phyloP scores from a whole-genome alignment of 495 filamentous ascomycete genomes.

The Penicillium diatomitis region DNA sequence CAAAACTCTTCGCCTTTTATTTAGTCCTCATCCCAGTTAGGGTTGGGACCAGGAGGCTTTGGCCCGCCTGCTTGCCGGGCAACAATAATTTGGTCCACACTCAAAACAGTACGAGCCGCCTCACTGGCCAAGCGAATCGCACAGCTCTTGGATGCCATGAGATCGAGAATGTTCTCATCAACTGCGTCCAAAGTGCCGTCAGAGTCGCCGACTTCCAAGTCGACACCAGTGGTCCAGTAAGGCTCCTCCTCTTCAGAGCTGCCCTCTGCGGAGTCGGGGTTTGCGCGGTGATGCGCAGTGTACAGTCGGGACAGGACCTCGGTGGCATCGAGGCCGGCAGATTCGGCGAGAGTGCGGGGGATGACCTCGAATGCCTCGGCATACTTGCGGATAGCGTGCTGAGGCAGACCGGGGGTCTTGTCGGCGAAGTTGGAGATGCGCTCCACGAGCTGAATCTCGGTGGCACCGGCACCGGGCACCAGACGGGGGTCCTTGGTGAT shows the following conservation, averaged over 20 bases:
- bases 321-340: constrained; percentile 89
- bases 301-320: constrained; percentile 88
- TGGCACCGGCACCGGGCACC: constrained; percentile 90
- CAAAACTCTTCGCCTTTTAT: constrained; percentile 7
- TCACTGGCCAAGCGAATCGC: constrained; percentile 95
- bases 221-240: constrained; percentile 83
- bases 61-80: constrained; percentile 95
- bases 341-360: constrained; percentile 86
- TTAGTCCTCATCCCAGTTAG: constrained; percentile 98
- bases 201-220: constrained; percentile 77
- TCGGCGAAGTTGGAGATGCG: constrained; percentile 81
- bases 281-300: constrained; percentile 69
- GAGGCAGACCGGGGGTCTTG: constrained; percentile 81
- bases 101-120: constrained; percentile 84
- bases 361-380: constrained; percentile 97
- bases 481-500: constrained; percentile 88
- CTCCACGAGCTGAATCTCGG: constrained; percentile 91
- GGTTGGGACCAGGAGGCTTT: constrained; percentile 89
- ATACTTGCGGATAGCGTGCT: constrained; percentile 95
- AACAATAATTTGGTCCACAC: constrained; percentile 98
- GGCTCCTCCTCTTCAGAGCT: constrained; percentile 48
- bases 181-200: constrained; percentile 79
- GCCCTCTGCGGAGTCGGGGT: constrained; percentile 24
- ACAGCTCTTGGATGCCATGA: constrained; percentile 86
- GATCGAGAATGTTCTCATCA: constrained; percentile 85